These are phyloP conservation scores for Cardamine resedifolia DNA, from an alignment of 345 rosid species.

Conservation along the genomic window DNA sequence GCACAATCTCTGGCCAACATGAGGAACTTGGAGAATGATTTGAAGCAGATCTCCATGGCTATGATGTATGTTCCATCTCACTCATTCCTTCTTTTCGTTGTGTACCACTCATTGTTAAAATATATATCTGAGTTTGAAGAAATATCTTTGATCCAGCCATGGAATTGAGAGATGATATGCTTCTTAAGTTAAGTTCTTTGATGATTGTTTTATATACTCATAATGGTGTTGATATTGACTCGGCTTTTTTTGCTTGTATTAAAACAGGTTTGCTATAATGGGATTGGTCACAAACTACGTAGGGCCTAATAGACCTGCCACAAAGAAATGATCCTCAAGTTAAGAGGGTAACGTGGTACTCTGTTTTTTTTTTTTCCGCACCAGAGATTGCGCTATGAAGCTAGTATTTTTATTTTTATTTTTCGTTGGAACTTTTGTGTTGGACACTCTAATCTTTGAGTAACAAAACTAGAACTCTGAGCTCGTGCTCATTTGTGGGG, in stretches of 20 bases:
- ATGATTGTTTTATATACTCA: conserved; percentile 6
- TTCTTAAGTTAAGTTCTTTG: conserved; percentile 2
- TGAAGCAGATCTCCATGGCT: conserved; percentile 98
- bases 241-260: neutral
- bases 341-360: neutral
- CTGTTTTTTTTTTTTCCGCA: conserved; percentile 12
- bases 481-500: neutral
- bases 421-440: neutral
- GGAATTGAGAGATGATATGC: neutral
- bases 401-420: neutral
- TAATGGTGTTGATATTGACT: conserved; percentile 12
- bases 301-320: conserved; percentile 73
- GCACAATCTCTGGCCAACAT: conserved; percentile 89
- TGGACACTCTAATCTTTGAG: neutral
- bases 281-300: conserved; percentile 93
- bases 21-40: conserved; percentile 89
- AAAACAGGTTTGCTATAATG: conserved; percentile 93
- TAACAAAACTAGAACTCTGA: conserved; percentile 16
- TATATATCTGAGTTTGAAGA: neutral
- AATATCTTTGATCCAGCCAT: neutral
- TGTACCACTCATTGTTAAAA: neutral
- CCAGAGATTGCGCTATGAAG: conserved; percentile 2
- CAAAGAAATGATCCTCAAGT: conserved; percentile 35
- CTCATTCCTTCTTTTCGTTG: neutral
- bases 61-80: conserved; percentile 62